A percentile compares a stretch with the other conserved stretches of the same genome.
phyloP scores from a whole-genome alignment of 306 rosid genomes.

The Malus asiatica region DNA sequence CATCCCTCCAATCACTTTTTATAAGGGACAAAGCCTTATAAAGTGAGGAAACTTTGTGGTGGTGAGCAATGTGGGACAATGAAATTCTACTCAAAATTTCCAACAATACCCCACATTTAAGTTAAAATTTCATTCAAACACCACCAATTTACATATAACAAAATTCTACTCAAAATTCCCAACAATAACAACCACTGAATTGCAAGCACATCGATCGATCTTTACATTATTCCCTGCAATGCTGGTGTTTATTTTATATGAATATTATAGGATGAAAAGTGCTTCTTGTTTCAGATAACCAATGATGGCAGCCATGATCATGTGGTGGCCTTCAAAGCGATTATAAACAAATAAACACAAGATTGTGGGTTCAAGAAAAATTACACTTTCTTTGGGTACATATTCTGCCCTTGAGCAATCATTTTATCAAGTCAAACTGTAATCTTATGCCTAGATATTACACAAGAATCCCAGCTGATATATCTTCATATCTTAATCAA shows the following conservation, averaged over 20 bases:
- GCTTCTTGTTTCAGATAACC: conserved; percentile 37
- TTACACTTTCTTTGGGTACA: conserved; percentile 28
- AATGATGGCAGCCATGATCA: conserved; percentile 53
- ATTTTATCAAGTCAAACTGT: conserved; percentile 17
- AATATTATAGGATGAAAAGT: conserved; percentile 39
- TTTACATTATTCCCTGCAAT: conserved; percentile 21
- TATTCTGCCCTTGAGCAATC: conserved; percentile 40
- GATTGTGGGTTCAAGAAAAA: conserved; percentile 47
- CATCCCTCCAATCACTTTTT: no score
- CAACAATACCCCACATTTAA: no score
- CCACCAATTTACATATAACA: no score
- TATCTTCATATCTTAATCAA: not conserved
- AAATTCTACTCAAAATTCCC: no score
- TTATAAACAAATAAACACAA: conserved; percentile 38
- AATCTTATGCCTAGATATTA: conserved; percentile 12
- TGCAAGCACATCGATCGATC: not conserved
- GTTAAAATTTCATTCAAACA: no score
- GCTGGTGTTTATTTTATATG: not conserved
- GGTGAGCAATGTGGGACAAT: no score
- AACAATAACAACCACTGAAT: not conserved
- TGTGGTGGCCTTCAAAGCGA: conserved; percentile 45
- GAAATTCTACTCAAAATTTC: no score
- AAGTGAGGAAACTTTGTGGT: no score
- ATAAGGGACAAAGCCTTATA: no score
- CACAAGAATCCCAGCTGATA: not conserved